phyloP scores from a whole-genome alignment of 768 basidiomycete genomes.

The button mushroom (Agaricus bisporus) region DNA sequence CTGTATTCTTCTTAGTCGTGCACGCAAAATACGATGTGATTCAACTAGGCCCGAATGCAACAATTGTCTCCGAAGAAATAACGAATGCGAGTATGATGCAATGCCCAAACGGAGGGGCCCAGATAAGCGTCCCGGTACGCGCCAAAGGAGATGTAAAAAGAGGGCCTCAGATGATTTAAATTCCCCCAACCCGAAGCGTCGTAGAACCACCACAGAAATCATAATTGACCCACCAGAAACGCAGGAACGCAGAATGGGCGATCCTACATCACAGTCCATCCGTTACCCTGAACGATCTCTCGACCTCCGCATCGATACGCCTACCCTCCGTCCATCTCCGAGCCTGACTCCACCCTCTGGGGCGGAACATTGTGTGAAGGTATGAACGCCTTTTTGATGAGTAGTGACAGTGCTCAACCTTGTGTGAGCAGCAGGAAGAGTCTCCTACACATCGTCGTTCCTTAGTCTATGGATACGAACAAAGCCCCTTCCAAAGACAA shows the following conservation, averaged over 20 bases:
- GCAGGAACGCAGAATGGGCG: slow-evolving; percentile 28
- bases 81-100: slow-evolving; percentile 74
- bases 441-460: slow-evolving; percentile 7
- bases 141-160: slow-evolving; percentile 83
- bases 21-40: slow-evolving; percentile 83
- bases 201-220: slow-evolving; percentile 27
- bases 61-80: slow-evolving; percentile 75
- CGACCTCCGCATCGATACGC: slow-evolving; percentile 12
- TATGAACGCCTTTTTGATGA: not conserved
- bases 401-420: slow-evolving; percentile 2
- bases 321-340: slow-evolving; percentile 8
- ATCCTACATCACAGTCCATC: slow-evolving; percentile 18
- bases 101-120: slow-evolving; percentile 80
- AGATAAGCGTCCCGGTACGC: slow-evolving; percentile 80
- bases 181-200: slow-evolving; percentile 49
- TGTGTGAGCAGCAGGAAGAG: slow-evolving; percentile 8
- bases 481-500: not conserved
- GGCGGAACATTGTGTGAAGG: slow-evolving; percentile 9
- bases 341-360: not conserved
- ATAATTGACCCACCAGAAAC: slow-evolving; percentile 27
- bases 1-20: slow-evolving; percentile 48
- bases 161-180: slow-evolving; percentile 50
- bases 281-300: slow-evolving; percentile 19
- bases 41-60: slow-evolving; percentile 76
- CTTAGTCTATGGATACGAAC: slow-evolving; percentile 4